A percentile compares a stretch with the other conserved stretches of the same genome.
Evolutionary conservation across 2,329 filamentous ascomycete species (phyloP).

Genomic region (Capronia epimyces): DNA sequence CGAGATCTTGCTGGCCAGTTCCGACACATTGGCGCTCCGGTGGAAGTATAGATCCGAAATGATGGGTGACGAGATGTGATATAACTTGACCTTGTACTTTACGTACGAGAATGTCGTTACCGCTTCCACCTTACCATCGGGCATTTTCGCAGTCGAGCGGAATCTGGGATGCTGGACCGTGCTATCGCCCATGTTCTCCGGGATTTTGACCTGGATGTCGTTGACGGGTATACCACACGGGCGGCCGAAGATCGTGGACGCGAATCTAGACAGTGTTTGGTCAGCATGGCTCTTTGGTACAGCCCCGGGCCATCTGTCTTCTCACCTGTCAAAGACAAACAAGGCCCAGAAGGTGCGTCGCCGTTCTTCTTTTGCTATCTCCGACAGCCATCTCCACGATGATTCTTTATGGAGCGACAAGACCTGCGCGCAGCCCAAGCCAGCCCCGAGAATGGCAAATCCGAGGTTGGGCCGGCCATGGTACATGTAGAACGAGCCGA

Average conservation of each 20-base stretch:
- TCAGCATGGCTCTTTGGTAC: neutral
- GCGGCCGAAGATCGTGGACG: constrained; percentile 18
- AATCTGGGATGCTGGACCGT: constrained; percentile 14
- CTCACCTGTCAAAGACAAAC: constrained; percentile 18
- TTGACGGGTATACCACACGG: constrained; percentile 15
- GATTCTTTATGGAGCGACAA: constrained; percentile 19
- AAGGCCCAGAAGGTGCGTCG: constrained; percentile 18
- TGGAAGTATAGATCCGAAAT: constrained; percentile 22
- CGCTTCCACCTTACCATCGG: constrained; percentile 13
- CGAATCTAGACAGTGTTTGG: constrained; percentile 7
- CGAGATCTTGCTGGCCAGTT: constrained; percentile 13
- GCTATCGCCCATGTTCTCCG: constrained; percentile 20
- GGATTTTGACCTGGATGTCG: constrained; percentile 18
- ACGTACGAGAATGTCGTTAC: constrained; percentile 23
- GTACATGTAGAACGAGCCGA: constrained; percentile 19
- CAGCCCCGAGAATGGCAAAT: constrained; percentile 17
- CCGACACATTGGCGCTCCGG: constrained; percentile 14
- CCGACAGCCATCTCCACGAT: constrained; percentile 14
- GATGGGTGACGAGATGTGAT: constrained; percentile 24
- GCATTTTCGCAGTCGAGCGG: constrained; percentile 18
- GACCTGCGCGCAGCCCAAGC: constrained; percentile 14
- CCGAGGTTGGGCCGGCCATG: constrained; percentile 17
- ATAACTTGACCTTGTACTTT: constrained; percentile 23
- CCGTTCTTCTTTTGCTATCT: constrained; percentile 20
- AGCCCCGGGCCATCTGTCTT: too few relatives aligned